phyloP scores from a whole-genome alignment of 352 stramenopile genomes.

The Pilasporangium apinafurcum region DNA sequence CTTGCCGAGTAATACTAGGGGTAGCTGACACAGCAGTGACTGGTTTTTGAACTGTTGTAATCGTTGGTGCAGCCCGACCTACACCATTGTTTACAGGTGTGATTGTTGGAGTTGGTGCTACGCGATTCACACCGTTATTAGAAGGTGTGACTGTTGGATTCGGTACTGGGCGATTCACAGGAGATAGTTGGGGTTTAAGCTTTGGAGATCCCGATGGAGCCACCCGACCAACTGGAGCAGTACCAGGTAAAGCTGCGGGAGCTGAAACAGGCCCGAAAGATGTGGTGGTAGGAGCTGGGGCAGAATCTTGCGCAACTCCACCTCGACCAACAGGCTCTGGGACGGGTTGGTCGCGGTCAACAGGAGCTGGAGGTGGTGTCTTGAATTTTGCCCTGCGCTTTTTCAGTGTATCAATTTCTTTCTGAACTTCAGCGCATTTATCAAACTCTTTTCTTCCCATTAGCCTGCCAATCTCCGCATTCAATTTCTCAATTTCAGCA shows the following conservation, averaged over 20 bases:
- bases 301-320: neutral
- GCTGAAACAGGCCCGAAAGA: constrained; percentile 26
- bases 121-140: too few species aligned
- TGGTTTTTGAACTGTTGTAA: neutral
- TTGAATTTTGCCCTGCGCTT: constrained; percentile 59
- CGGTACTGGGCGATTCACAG: too few species aligned
- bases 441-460: constrained; percentile 85
- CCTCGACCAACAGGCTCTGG: too few species aligned
- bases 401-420: constrained; percentile 77
- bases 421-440: constrained; percentile 82
- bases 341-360: constrained; percentile 7
- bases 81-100: constrained; percentile 5
- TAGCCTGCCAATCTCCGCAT: constrained; percentile 45
- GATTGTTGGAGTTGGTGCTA: too few species aligned
- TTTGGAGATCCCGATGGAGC: constrained; percentile 4
- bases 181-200: too few species aligned
- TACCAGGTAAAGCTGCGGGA: constrained; percentile 39
- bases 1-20: constrained; percentile 9
- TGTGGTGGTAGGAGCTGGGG: constrained; percentile 2
- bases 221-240: constrained; percentile 5
- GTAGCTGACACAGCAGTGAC: constrained; percentile 1
- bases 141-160: too few species aligned
- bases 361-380: constrained; percentile 13
- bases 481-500: constrained; percentile 66
- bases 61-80: neutral